Evolutionary conservation across 306 rosid species (phyloP).

Genomic region (Quercus bicolor): DNA sequence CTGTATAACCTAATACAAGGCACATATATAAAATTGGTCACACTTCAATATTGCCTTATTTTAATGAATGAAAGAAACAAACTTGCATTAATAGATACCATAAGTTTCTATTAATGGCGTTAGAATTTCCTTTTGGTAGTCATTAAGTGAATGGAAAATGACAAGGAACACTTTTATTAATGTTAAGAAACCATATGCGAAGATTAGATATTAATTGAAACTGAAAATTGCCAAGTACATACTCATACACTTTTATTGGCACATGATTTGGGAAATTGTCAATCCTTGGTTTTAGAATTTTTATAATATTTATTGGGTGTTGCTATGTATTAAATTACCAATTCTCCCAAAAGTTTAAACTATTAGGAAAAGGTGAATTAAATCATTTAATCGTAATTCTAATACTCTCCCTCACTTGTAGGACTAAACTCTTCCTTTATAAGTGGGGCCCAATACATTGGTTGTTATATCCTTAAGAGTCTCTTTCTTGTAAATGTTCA

Average conservation of each 20-base stretch:
- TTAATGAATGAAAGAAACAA: not conserved
- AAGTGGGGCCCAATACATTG: not conserved
- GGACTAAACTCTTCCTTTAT: no score
- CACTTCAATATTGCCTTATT: not conserved
- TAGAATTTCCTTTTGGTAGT: not conserved
- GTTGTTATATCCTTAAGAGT: not conserved
- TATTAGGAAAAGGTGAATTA: no score
- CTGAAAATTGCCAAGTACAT: constrained; percentile 4
- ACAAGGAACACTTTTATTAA: not conserved
- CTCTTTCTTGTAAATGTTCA: constrained; percentile 4
- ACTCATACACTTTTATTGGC: not conserved
- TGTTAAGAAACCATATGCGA: not conserved
- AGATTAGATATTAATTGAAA: constrained; percentile 5
- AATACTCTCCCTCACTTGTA: no score
- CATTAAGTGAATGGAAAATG: constrained; percentile 1
- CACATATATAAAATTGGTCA: not conserved
- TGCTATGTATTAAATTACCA: not conserved
- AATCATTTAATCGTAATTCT: no score
- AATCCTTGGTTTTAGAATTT: not conserved
- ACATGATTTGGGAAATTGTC: not conserved
- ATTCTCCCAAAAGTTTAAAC: no score
- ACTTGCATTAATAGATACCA: constrained; percentile 2
- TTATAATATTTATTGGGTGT: not conserved
- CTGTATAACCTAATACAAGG: constrained; percentile 69
- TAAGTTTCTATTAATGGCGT: not conserved